Conservation (phyloP, 306 rosid genomes). For the Quercus gilva region DNA sequence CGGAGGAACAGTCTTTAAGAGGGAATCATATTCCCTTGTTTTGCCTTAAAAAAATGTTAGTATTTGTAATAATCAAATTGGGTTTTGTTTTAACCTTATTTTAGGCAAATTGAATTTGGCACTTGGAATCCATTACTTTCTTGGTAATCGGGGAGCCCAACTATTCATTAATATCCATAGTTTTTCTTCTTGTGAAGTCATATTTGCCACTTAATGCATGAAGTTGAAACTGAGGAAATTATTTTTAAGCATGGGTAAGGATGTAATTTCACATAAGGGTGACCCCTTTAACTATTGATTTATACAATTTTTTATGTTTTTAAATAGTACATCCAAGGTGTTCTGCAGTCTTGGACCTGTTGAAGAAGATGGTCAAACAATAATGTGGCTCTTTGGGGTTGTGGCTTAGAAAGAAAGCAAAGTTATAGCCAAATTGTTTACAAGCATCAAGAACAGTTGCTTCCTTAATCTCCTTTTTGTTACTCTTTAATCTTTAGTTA, state of each 20-base stretch:
- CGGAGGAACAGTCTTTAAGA: conserved; percentile 12
- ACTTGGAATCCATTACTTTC: conserved; percentile 1
- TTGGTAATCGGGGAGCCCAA: neutral
- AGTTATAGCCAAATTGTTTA: neutral
- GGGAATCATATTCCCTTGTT: conserved; percentile 35
- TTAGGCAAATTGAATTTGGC: neutral
- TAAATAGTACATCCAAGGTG: neutral
- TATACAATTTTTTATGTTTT: neutral
- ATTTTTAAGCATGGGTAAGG: neutral
- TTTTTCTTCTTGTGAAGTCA: neutral
- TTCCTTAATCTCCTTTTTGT: conserved; percentile 10
- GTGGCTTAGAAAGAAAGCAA: neutral
- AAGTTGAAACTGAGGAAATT: neutral
- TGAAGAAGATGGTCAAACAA: neutral
- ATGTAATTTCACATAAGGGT: neutral
- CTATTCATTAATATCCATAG: too few species aligned
- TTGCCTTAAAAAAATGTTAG: neutral
- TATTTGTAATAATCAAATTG: conserved; percentile 11
- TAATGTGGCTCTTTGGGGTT: neutral
- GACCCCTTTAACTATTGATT: neutral
- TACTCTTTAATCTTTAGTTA: neutral
- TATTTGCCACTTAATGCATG: neutral
- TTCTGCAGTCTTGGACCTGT: neutral
- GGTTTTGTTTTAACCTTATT: conserved; percentile 8
- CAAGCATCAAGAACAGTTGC: neutral